A percentile compares a stretch with the other conserved stretches of the same genome.
phyloP scores from a whole-genome alignment of 352 stramenopile species.

The Pythium dissimile region DNA sequence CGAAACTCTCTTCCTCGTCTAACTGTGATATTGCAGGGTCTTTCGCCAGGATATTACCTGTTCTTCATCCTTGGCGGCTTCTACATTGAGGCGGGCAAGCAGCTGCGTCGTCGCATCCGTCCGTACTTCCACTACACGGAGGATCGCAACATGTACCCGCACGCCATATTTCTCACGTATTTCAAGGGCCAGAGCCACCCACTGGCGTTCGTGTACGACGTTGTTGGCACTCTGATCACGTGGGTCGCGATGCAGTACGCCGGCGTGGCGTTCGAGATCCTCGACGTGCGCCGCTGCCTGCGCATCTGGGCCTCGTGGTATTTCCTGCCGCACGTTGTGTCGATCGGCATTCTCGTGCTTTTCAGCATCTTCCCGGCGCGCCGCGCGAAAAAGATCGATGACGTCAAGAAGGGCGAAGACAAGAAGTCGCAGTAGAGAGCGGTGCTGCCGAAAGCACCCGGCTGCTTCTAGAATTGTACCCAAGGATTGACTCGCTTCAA shows the following conservation, averaged over 20 bases:
- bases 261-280: constrained; percentile 81
- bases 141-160: constrained; percentile 69
- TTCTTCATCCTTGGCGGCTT: constrained; percentile 85
- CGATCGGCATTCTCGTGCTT: constrained; percentile 53
- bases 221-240: constrained; percentile 64
- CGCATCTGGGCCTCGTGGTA: constrained; percentile 81
- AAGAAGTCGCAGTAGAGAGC: constrained; percentile 23
- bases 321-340: constrained; percentile 70
- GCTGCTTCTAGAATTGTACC: too few relatives aligned
- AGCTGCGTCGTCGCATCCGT: constrained; percentile 67
- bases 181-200: constrained; percentile 69
- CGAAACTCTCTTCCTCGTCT: too few relatives aligned
- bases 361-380: constrained; percentile 58
- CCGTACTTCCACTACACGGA: constrained; percentile 86
- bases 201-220: constrained; percentile 77
- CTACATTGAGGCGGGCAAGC: constrained; percentile 86
- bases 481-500: too few relatives aligned
- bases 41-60: constrained; percentile 85
- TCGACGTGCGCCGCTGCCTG: constrained; percentile 71
- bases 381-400: constrained; percentile 18
- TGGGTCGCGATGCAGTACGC: constrained; percentile 87
- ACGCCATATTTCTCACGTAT: constrained; percentile 80
- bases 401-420: constrained; percentile 30
- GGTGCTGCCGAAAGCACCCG: too few relatives aligned
- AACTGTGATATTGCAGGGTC: constrained; percentile 61